phyloP scores from a whole-genome alignment of 2,329 filamentous ascomycete genomes.

The Neofusicoccum parvum region DNA sequence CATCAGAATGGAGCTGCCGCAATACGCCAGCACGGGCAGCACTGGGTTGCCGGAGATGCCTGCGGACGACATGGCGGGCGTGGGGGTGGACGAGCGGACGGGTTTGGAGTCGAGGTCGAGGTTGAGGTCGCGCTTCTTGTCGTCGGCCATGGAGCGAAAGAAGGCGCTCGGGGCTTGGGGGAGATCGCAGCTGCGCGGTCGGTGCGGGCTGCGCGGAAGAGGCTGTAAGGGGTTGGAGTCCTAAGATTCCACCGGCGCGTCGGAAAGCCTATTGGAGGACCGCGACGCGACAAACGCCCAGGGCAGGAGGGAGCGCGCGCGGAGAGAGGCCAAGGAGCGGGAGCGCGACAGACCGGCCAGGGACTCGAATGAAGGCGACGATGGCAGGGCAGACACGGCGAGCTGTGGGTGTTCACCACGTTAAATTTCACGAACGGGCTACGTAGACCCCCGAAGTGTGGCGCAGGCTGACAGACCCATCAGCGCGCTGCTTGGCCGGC shows the following conservation, averaged over 20 bases:
- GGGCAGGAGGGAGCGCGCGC: background rate
- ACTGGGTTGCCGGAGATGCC: slow-evolving; percentile 70
- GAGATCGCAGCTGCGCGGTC: slow-evolving; percentile 1
- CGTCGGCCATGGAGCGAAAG: slow-evolving; percentile 70
- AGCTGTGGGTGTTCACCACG: background rate
- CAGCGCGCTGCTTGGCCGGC: too few species aligned
- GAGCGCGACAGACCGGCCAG: background rate
- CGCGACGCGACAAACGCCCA: background rate
- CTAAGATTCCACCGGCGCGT: slow-evolving; percentile 15
- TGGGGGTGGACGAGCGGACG: slow-evolving; percentile 58
- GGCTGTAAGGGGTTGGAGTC: slow-evolving; percentile 14
- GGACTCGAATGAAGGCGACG: background rate
- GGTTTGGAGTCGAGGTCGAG: slow-evolving; percentile 58
- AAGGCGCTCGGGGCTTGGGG: slow-evolving; percentile 20
- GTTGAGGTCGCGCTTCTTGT: slow-evolving; percentile 80
- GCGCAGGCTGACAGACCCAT: slow-evolving; percentile 10
- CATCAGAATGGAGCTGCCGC: slow-evolving; percentile 96
- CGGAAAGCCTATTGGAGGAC: slow-evolving; percentile 1
- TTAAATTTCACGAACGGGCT: slow-evolving; percentile 1
- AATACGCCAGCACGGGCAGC: slow-evolving; percentile 86
- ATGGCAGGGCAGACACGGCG: background rate
- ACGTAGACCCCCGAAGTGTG: slow-evolving; percentile 5
- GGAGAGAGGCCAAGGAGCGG: background rate
- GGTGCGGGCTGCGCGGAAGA: slow-evolving; percentile 16
- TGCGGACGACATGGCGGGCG: slow-evolving; percentile 47